Evolutionary conservation across 2,329 filamentous ascomycete genomes (phyloP), one percentile per base, ranked within the genome.

Genomic region (Trichoderma harzianum): DNA sequence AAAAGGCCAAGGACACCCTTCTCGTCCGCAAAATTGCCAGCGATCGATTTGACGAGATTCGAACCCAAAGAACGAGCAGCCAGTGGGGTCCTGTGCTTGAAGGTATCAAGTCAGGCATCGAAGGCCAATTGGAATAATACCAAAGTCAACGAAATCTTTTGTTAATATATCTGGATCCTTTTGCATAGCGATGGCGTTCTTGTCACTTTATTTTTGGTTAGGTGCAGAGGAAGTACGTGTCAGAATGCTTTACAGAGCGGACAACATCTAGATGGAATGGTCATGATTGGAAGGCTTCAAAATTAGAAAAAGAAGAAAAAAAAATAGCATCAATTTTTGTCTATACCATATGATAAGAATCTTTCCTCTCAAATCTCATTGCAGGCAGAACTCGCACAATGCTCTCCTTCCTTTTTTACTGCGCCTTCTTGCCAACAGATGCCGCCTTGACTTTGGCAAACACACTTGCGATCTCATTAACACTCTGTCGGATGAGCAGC

Each of bases 1-100:
- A 87, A 74, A 88, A 88, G 28, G 90, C 92, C 4, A 91, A 89
- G 78, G 93, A 95, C 76, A 93, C 92, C 0, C 84, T 94, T 1
- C 85, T 94, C 75, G 91, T 94, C 86, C 88, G 92, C 75, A 89
- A 87, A 73, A 89, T 96, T 73, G 90, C 91, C 1, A 90, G 86
- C 12, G 91, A 92, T 14, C 88, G 85, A 71, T 84, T 90, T 69
- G 78, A 79, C 2, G 86, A 88, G 16, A 78, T 86, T 4, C 77
- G 81, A 4, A 82, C 86, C 70, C 83, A 85, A 73, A 79, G 79
- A 61, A 76, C 81, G 5, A 82, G 82, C 60, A 83, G 84, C 0
- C 81, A 83, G 12, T 88, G 86, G 86, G 84, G 82, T 16, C 81
- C 83, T 3, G 81, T 88, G 8, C 74, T 88, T 3, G 86, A 88